phyloP scores from a whole-genome alignment of 176 grass and related monocot species.

The Secale cereale region DNA sequence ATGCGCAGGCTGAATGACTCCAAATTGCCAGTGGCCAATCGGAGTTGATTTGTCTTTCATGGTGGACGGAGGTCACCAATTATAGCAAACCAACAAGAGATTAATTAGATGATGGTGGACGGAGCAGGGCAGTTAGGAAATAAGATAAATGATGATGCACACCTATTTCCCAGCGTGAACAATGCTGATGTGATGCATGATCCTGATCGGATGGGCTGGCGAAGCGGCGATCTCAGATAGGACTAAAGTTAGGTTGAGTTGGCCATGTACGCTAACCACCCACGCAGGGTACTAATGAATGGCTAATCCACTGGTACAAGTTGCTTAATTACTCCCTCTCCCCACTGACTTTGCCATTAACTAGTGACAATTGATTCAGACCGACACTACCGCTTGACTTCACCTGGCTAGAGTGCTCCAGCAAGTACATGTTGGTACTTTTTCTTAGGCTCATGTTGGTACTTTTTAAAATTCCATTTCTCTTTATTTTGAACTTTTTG shows the following conservation, averaged over 20 bases:
- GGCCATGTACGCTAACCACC: slow-evolving; percentile 39
- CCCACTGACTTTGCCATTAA: slow-evolving; percentile 1
- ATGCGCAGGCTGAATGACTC: background rate
- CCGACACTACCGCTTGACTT: background rate
- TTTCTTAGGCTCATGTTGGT: background rate
- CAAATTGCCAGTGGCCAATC: slow-evolving; percentile 9
- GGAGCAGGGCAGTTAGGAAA: background rate
- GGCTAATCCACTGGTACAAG: background rate
- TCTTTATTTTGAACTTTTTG: background rate
- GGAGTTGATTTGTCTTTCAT: background rate
- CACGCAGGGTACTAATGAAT: background rate
- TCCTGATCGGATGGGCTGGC: slow-evolving; percentile 12
- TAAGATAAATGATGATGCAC: background rate
- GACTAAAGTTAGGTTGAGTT: slow-evolving; percentile 13
- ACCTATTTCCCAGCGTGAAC: slow-evolving; percentile 1
- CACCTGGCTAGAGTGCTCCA: background rate
- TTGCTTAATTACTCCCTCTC: background rate
- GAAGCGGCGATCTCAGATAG: background rate
- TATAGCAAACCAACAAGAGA: background rate
- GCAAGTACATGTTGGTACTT: background rate
- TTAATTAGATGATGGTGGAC: background rate
- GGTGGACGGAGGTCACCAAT: background rate
- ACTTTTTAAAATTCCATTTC: background rate
- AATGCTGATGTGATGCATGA: slow-evolving; percentile 20
- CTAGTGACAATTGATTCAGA: background rate